Percentiles rank a stretch among this genome's conserved stretches.
Conservation (phyloP, 2,329 filamentous ascomycete genomes). For the Uncinocarpus reesii region DNA sequence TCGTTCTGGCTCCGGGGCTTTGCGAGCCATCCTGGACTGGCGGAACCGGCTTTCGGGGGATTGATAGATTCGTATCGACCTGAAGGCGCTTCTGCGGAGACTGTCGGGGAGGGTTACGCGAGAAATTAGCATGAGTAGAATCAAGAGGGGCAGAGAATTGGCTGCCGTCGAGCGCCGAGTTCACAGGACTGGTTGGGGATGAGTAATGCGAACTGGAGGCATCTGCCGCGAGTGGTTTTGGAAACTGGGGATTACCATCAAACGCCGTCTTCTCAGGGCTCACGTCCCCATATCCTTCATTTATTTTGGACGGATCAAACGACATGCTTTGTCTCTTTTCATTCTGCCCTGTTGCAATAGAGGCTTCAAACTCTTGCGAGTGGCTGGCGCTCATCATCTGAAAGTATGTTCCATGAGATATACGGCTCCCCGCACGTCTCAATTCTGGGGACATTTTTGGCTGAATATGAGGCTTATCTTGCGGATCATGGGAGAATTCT, state of each 20-base stretch:
- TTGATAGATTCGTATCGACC: conserved; percentile 7
- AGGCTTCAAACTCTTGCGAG: conserved; percentile 33
- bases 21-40: conserved; percentile 13
- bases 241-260: conserved; percentile 21
- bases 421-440: conserved; percentile 68
- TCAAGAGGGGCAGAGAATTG: background rate
- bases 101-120: conserved; percentile 6
- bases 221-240: conserved; percentile 11
- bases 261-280: conserved; percentile 26
- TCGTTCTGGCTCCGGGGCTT: conserved; percentile 22
- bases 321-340: background rate
- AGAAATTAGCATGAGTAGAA: conserved; percentile 13
- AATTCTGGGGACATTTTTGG: conserved; percentile 68
- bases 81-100: conserved; percentile 9
- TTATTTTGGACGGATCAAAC: background rate
- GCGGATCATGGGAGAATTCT: conserved; percentile 64
- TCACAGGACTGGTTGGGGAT: conserved; percentile 12
- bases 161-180: conserved; percentile 9
- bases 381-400: conserved; percentile 65
- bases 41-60: conserved; percentile 44
- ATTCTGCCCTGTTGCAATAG: conserved; percentile 28
- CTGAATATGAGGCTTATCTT: conserved; percentile 56
- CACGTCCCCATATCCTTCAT: conserved; percentile 17
- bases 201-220: conserved; percentile 12
- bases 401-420: conserved; percentile 70